These are phyloP conservation scores for Flaveria sonorensis DNA, from an alignment of 129 eudicot genomes.

Conservation along the genomic window DNA sequence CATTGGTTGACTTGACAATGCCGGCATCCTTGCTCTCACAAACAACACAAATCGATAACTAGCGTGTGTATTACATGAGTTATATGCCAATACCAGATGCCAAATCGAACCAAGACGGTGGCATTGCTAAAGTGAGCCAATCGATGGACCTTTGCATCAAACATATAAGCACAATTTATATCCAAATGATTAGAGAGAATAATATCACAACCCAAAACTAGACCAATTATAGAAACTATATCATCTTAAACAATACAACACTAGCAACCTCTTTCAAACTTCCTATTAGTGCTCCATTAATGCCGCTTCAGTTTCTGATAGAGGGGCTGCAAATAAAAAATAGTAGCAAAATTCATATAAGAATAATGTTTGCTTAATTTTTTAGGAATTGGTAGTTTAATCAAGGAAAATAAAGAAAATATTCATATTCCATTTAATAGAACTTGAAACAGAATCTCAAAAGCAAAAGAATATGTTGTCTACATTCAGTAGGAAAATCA, in stretches of 20 bases:
- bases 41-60: conserved; percentile 11
- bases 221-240: conserved; percentile 21
- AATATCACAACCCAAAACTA: conserved; percentile 32
- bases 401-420: background rate
- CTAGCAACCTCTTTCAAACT: conserved; percentile 8
- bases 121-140: conserved; percentile 3
- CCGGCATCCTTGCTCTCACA: conserved; percentile 22
- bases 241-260: conserved; percentile 34
- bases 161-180: conserved; percentile 27
- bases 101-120: conserved; percentile 24
- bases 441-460: background rate
- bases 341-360: background rate
- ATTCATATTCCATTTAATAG: conserved; percentile 1
- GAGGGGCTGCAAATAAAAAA: conserved; percentile 68
- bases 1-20: conserved; percentile 13
- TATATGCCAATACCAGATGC: background rate
- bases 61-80: conserved; percentile 4
- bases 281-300: conserved; percentile 67
- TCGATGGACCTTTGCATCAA: conserved; percentile 11
- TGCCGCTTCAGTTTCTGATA: conserved; percentile 93
- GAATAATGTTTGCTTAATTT: background rate
- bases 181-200: conserved; percentile 21
- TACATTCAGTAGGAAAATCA: background rate
- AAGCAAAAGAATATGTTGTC: background rate
- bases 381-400: background rate